phyloP scores from a whole-genome alignment of 2,329 filamentous ascomycete species.

The Emydomyces testavorans region DNA sequence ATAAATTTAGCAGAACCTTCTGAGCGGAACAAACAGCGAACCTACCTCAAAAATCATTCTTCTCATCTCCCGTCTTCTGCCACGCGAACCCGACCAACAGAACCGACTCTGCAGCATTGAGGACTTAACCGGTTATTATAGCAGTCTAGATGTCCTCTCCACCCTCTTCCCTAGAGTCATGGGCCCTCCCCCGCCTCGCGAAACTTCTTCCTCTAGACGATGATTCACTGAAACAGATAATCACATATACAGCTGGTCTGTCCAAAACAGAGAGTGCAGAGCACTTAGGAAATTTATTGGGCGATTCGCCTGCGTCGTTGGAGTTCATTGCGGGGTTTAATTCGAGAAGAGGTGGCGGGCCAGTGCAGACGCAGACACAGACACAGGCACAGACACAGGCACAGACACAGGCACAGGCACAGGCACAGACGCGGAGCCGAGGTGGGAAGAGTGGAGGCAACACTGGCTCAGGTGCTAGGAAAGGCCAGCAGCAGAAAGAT shows the following conservation, averaged over 20 bases:
- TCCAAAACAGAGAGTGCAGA: constrained; percentile 60
- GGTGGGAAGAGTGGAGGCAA: constrained; percentile 15
- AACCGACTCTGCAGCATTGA: no score
- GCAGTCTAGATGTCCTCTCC: no score
- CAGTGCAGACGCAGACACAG: constrained; percentile 9
- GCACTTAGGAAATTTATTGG: constrained; percentile 78
- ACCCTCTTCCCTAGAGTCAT: constrained; percentile 22
- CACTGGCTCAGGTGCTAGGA: neutral
- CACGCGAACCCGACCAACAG: no score
- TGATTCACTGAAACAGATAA: constrained; percentile 68
- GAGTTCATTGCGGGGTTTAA: constrained; percentile 69
- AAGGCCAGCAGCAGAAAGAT: constrained; percentile 45
- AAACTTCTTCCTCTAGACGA: constrained; percentile 75
- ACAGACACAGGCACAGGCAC: constrained; percentile 6
- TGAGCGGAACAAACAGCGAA: no score
- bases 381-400: constrained; percentile 1
- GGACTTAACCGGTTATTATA: no score
- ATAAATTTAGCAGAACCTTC: no score
- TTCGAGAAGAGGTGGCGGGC: constrained; percentile 39
- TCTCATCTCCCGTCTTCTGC: no score
- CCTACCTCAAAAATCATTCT: no score
- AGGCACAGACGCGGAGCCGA: constrained; percentile 18
- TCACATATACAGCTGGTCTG: constrained; percentile 68
- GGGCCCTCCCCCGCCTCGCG: constrained; percentile 60
- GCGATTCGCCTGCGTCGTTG: constrained; percentile 64